Evolutionary conservation across 1,139 yeast genomes (phyloP).

Genomic region (Taphrina betulina): DNA sequence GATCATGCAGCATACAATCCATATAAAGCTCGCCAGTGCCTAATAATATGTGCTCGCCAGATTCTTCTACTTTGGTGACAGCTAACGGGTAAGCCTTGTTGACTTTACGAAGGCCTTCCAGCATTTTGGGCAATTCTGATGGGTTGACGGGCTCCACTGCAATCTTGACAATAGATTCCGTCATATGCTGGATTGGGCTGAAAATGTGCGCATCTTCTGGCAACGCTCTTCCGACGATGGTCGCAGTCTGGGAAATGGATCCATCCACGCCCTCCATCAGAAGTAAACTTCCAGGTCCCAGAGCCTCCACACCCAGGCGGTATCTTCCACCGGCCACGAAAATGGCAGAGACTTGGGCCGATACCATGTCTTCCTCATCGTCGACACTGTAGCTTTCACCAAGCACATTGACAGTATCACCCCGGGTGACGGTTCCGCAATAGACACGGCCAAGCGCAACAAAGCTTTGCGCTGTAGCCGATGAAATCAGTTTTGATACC

Average conservation of each 20-base stretch:
- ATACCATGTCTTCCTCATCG: constrained; percentile 54
- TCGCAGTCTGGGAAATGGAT: constrained; percentile 59
- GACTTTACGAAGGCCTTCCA: constrained; percentile 64
- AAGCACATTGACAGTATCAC: constrained; percentile 54
- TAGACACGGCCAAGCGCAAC: constrained; percentile 61
- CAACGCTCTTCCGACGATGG: constrained; percentile 48
- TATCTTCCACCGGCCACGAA: constrained; percentile 73
- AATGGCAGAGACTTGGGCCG: constrained; percentile 50
- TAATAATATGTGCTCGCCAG: constrained; percentile 78
- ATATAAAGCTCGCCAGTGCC: constrained; percentile 88
- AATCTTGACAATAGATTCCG: constrained; percentile 68
- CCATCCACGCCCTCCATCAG: constrained; percentile 63
- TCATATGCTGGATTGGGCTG: constrained; percentile 50
- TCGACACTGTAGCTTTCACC: constrained; percentile 58
- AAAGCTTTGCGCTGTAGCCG: constrained; percentile 50
- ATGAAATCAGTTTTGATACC: constrained; percentile 60
- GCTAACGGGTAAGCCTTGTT: constrained; percentile 66
- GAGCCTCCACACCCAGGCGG: constrained; percentile 55
- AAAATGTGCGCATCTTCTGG: constrained; percentile 45
- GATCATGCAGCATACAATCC: constrained; percentile 79
- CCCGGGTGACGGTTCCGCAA: constrained; percentile 57
- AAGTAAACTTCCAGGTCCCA: constrained; percentile 65
- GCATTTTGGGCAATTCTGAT: constrained; percentile 69
- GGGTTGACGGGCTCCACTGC: constrained; percentile 83
- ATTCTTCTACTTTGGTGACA: constrained; percentile 71